Conservation (phyloP, 108 stramenopile genomes). For the Aurantiochytrium sp. region DNA sequence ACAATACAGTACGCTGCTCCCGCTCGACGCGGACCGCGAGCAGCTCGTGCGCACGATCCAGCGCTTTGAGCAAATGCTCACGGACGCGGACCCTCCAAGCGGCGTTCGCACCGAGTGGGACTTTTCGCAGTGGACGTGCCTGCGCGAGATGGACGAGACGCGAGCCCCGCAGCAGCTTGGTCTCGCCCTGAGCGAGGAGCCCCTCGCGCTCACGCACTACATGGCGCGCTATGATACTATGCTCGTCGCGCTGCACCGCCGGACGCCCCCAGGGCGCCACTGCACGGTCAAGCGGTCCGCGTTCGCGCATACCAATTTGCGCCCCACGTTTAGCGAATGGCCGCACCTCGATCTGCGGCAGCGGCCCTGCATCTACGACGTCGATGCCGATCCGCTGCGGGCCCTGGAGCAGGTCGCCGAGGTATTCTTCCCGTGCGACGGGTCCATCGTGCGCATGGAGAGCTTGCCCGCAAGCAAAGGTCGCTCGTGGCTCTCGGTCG, state of each 20-base stretch:
- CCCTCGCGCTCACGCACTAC: neutral
- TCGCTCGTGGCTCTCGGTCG: neutral
- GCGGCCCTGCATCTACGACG: neutral
- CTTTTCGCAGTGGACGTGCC: neutral
- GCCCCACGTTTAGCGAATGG: neutral
- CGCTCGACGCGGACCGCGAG: neutral
- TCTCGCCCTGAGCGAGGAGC: neutral
- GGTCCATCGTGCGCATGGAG: neutral
- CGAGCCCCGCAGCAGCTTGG: neutral
- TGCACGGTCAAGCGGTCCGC: neutral
- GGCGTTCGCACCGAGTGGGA: neutral
- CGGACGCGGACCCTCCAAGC: neutral
- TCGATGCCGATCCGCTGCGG: neutral
- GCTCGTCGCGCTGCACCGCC: neutral
- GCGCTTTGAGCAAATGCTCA: neutral
- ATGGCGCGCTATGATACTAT: neutral
- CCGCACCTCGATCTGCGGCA: neutral
- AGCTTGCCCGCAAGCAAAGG: neutral
- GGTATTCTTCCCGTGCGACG: neutral
- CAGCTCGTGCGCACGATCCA: neutral
- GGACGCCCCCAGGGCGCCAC: neutral
- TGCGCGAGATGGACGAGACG: neutral
- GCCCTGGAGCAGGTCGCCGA: neutral
- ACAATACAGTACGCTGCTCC: neutral
- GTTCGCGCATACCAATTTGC: neutral